Base-by-base conservation (phyloP, 768 basidiomycete genomes). In the Hygrophorus pudorinus region DNA sequence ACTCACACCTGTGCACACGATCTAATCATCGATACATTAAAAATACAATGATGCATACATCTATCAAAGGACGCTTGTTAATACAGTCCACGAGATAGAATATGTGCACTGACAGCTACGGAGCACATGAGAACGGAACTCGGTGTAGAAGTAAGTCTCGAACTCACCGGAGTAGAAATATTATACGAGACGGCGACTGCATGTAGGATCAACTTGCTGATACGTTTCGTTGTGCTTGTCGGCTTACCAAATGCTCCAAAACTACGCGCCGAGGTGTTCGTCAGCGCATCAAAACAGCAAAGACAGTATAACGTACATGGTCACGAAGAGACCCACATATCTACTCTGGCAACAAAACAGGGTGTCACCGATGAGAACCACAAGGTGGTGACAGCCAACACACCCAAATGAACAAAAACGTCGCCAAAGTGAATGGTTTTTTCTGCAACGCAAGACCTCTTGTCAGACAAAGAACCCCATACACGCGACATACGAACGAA, bases 301-400 rank as follows among this genome's bases (percentile, higher is more conserved):
- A 41, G 20, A 31, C 12, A 32, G 38, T 18, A 32, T 4, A 11
- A 31, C 49, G 38, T 42, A 48, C 40, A 39, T 21, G 34, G 20
- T 35, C 8, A 47, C 42, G 33, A 45, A 14, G 35, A 43, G 21
- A 14, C 46, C 45, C 12, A 18, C 33, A 20, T 50, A 50, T 38
- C 48, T 34, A 38, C 30, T 43, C 48, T 49, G 34, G 5, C 13
- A 13, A 8, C 37, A 38, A 16, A 30, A 30, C 24, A 5, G 14
- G 13, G n/a, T 16, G 14, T 28, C 27, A 41, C 5, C 2, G 14
- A 14, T 7, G 10, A 39, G 35, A 36, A 14, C 9, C 14, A 14
- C 11, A 14, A 5, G 9, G 35, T 14, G n/a, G 5, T 2, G 20
- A 20, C n/a, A 34, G 13, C 3, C 18, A 21, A 20, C 40, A 16